Conservation (phyloP, 169 alveolate genomes). For the Besnoitia besnoiti region DNA sequence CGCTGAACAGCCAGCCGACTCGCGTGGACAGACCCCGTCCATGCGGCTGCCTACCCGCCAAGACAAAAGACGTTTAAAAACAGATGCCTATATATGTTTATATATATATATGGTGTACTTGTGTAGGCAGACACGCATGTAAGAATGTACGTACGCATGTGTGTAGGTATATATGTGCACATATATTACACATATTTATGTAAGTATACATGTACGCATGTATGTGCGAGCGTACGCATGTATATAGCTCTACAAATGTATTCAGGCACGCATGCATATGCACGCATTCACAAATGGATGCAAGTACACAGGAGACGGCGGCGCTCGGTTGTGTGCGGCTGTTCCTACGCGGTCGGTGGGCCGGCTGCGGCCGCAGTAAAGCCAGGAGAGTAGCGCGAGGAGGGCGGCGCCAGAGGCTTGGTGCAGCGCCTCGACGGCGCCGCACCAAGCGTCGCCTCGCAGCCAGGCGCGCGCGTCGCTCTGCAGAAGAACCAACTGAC, state of each 20-base stretch:
- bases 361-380: background rate
- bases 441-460: background rate
- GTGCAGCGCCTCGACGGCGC: background rate
- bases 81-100: background rate
- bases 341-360: background rate
- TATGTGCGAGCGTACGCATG: background rate
- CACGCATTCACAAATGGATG: background rate
- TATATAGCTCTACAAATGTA: background rate
- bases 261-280: background rate
- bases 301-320: too few species aligned
- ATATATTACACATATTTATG: background rate
- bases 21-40: too few species aligned
- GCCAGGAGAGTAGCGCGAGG: background rate
- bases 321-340: too few species aligned
- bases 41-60: too few species aligned
- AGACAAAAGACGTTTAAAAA: too few species aligned
- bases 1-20: too few species aligned
- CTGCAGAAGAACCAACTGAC: background rate
- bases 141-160: background rate
- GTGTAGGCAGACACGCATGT: background rate
- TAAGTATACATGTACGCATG: background rate
- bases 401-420: background rate
- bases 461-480: background rate
- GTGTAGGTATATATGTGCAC: background rate
- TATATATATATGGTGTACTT: too few species aligned